Base-by-base conservation (phyloP, 805 yeast species). In the Lachancea sp. region DNA sequence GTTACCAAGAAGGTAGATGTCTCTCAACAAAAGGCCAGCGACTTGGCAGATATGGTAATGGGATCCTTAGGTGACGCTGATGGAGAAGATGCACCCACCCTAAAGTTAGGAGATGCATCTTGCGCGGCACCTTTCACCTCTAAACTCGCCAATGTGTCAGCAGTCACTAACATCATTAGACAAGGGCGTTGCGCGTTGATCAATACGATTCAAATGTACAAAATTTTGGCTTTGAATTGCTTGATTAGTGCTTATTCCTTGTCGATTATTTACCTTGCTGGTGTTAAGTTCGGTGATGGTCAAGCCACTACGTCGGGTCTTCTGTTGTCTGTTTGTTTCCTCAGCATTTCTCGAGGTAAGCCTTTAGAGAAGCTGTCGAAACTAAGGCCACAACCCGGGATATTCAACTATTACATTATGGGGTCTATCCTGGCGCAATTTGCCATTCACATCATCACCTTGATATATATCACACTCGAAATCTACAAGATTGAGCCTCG, bases 91-190 rank as follows among this genome's bases (percentile, higher is more conserved):
- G 95, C 94, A 0, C 98, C 98, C 43, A 78, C 83, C 34, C 75
- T 92, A 68, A 92, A 92, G 64, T 71, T 92, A 41, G 98, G 98
- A 55, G 98, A 92, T 67, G 98, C 98, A 11, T 89, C 97, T 18
- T 96, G 94, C 55, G 98, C 98, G 41, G 98, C 98, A 24, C 98
- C 98, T 34, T 87, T 92, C 64, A 92, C 98, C 15, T 89, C 97
- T 18, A 92, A 92, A 61, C 75, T 92, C 49, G 78, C 96, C 19
- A 84, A 83, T 56, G 98, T 92, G 23, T 76, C 89, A 41, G 82
- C 98, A 41, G 96, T 92, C 41, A 84, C 95, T 39, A 82, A 88
- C 59, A 84, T 92, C 50, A 77, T 92, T 51, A 88, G 98, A 67
- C 97, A 92, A 71, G 98, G 98, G 50, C 87, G 98, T 67, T 86